Conservation (phyloP, 2,329 filamentous ascomycete species). For the Colletotrichum endophyticum region DNA sequence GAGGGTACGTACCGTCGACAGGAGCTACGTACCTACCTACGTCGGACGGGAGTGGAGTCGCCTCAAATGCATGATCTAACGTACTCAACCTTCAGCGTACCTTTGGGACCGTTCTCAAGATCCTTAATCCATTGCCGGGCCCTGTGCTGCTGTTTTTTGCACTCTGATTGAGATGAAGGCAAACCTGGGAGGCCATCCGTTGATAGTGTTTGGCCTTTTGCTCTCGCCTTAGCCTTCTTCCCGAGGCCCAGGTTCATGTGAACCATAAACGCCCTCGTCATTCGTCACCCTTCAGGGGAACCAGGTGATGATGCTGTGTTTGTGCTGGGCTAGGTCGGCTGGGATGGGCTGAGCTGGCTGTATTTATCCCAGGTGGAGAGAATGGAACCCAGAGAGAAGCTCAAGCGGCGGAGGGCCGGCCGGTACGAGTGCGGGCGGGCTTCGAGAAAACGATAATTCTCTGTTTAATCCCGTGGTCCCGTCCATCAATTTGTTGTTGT, state of each 20-base stretch:
- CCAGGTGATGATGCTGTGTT: background rate
- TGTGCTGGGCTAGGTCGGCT: background rate
- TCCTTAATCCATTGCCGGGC: background rate
- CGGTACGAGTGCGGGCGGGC: background rate
- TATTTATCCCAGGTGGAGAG: background rate
- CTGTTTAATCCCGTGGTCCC: conserved; percentile 14
- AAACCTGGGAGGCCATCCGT: background rate
- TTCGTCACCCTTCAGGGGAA: background rate
- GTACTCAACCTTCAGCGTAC: conserved; percentile 19
- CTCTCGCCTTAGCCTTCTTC: background rate
- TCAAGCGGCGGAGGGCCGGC: background rate
- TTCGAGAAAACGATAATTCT: conserved; percentile 20
- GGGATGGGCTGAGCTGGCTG: background rate
- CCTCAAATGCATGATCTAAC: conserved; percentile 17
- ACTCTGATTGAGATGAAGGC: background rate
- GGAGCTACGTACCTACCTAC: background rate
- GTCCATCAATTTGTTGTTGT: conserved; percentile 18
- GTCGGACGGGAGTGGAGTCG: conserved; percentile 16
- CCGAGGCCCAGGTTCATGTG: background rate
- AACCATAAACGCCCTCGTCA: background rate
- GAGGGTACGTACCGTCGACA: conserved; percentile 2
- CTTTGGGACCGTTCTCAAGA: conserved; percentile 12
- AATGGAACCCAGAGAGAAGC: background rate
- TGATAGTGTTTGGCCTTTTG: background rate
- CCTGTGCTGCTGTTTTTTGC: background rate